Percentiles rank a stretch among this genome's conserved stretches.
These are phyloP conservation scores for Vitrella brassicaformis DNA, from an alignment of 73 alveolate species.

Conservation along the genomic window DNA sequence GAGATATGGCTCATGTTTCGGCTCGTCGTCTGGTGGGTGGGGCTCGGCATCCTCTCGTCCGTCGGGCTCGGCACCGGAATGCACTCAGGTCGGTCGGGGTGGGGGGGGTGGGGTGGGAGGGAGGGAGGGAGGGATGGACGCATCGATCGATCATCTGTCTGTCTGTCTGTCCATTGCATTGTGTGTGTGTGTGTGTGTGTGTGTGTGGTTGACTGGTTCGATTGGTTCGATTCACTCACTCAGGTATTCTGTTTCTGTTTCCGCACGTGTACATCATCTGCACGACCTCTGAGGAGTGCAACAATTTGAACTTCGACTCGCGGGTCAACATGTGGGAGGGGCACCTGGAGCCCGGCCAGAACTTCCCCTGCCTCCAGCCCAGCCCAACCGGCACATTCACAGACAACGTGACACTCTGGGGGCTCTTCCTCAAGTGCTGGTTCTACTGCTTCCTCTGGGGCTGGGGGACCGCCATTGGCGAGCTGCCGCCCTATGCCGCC, in stretches of 20 bases:
- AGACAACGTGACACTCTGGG: too few species aligned
- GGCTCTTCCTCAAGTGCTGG: too few species aligned
- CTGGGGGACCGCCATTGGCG: conserved; percentile 56
- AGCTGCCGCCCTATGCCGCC: conserved; percentile 49
- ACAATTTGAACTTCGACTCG: background rate
- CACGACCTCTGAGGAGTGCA: background rate
- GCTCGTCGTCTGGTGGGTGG: conserved; percentile 52
- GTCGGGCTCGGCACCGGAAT: conserved; percentile 58
- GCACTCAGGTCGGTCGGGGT: conserved; percentile 10
- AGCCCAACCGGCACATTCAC: too few species aligned
- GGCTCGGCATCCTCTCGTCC: conserved; percentile 49
- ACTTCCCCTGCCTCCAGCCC: too few species aligned
- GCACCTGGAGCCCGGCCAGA: background rate
- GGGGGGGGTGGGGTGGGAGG: background rate
- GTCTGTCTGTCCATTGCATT: background rate
- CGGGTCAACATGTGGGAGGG: background rate
- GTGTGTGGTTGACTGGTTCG: background rate
- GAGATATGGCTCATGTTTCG: background rate
- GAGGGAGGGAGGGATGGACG: background rate
- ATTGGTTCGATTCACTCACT: too few species aligned
- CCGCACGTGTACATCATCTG: background rate
- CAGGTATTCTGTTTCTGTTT: background rate
- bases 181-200: background rate
- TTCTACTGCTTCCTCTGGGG: conserved; percentile 58
- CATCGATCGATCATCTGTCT: background rate